A percentile compares a stretch with the other conserved stretches of the same genome.
phyloP scores from a whole-genome alignment of 2,329 filamentous ascomycete genomes.

The Claviceps quebecensis region DNA sequence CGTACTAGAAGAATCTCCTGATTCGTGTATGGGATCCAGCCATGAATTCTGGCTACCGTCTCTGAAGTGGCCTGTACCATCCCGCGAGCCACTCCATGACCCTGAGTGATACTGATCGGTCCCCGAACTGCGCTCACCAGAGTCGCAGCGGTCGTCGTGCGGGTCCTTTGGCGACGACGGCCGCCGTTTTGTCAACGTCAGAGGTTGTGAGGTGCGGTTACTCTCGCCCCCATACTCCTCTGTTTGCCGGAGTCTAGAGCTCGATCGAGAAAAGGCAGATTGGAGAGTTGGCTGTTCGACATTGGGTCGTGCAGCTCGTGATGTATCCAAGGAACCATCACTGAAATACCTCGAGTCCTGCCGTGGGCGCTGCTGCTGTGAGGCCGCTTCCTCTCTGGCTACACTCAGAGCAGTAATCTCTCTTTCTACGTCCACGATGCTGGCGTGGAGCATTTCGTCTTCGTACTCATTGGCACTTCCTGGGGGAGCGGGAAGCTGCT shows the following conservation, averaged over 20 bases:
- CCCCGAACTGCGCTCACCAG: constrained; percentile 4
- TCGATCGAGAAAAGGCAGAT: constrained; percentile 40
- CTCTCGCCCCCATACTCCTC: constrained; percentile 30
- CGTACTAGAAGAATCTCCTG: constrained; percentile 58
- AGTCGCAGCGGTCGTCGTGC: constrained; percentile 9
- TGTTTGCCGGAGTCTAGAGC: constrained; percentile 16
- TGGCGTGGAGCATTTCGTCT: constrained; percentile 1
- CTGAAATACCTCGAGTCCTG: constrained; percentile 9
- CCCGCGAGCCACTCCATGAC: constrained; percentile 12
- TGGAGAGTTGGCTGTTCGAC: constrained; percentile 24
- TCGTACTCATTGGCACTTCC: constrained; percentile 33
- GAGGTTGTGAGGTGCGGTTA: constrained; percentile 53
- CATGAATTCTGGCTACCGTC: constrained; percentile 70
- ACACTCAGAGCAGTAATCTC: constrained; percentile 23
- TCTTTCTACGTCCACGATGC: constrained; percentile 1
- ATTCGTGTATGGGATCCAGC: constrained; percentile 91
- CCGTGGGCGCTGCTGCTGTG: constrained; percentile 10
- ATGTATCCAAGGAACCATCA: constrained; percentile 13
- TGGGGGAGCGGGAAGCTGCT: constrained; percentile 60
- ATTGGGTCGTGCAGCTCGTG: constrained; percentile 7
- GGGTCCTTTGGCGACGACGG: constrained; percentile 29
- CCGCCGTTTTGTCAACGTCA: constrained; percentile 56
- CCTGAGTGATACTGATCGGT: constrained; percentile 5
- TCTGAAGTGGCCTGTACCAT: constrained; percentile 27
- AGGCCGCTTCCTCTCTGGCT: constrained; percentile 11